These are phyloP conservation scores for Herpotrichia juniperi DNA, from an alignment of 2,329 filamentous ascomycete species.

Conservation along the genomic window DNA sequence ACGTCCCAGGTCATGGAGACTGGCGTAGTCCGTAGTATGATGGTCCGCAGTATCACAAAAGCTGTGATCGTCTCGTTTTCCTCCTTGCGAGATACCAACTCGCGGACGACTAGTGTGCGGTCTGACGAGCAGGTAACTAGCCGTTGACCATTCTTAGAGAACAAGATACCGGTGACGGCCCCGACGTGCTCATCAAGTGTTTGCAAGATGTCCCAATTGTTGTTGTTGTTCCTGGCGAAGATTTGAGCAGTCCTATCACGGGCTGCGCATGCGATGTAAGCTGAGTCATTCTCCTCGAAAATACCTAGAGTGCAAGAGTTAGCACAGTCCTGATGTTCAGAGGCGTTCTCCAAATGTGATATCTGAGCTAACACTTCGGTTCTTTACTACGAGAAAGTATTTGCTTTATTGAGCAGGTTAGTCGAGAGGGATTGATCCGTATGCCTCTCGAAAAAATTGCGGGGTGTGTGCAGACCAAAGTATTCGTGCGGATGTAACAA, in stretches of 20 bases:
- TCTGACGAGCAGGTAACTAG: constrained; percentile 89
- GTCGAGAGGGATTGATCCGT: no score
- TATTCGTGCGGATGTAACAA: background rate
- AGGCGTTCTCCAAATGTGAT: background rate
- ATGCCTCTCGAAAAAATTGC: no score
- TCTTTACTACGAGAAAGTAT: no score
- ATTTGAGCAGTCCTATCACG: constrained; percentile 92
- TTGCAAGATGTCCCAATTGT: constrained; percentile 78
- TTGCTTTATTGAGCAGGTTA: no score
- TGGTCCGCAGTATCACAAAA: constrained; percentile 76
- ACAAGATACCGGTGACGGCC: constrained; percentile 78
- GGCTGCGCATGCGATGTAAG: constrained; percentile 80
- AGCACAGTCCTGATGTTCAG: no score
- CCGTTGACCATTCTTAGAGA: constrained; percentile 71
- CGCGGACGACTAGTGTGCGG: constrained; percentile 82
- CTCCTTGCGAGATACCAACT: constrained; percentile 74
- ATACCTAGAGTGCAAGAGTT: constrained; percentile 49
- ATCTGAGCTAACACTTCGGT: background rate
- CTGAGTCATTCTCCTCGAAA: constrained; percentile 66
- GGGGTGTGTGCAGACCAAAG: background rate
- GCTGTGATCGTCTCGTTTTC: constrained; percentile 66
- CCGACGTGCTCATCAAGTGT: constrained; percentile 92
- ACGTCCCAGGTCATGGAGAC: constrained; percentile 78
- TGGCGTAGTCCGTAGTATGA: constrained; percentile 85
- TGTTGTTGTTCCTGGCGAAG: constrained; percentile 66